Percentiles rank a stretch among this genome's conserved stretches.
phyloP scores from a whole-genome alignment of 352 stramenopile genomes.

The Globisporangium acanthophoron region DNA sequence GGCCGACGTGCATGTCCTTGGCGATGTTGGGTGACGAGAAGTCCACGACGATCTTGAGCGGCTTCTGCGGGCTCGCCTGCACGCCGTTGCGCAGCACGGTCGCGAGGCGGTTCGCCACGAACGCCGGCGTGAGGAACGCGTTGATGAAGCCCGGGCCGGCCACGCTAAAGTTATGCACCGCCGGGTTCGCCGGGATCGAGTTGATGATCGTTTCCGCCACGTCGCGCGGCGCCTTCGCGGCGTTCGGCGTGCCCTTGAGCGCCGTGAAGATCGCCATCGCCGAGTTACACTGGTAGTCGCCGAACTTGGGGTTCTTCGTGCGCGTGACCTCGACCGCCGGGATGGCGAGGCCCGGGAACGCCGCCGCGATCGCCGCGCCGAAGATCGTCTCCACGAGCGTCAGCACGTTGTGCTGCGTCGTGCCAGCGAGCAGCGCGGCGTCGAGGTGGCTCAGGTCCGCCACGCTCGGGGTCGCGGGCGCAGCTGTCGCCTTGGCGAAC shows the following conservation, averaged over 20 bases:
- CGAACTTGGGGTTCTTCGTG: constrained; percentile 84
- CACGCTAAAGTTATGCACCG: constrained; percentile 89
- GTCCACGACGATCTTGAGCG: constrained; percentile 70
- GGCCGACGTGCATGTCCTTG: constrained; percentile 88
- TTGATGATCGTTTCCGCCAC: constrained; percentile 90
- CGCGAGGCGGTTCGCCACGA: constrained; percentile 59
- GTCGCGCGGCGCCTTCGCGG: constrained; percentile 71
- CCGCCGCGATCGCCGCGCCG: constrained; percentile 55
- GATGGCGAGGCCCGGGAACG: constrained; percentile 53
- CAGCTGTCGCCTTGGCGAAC: constrained; percentile 42
- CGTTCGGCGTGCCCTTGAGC: constrained; percentile 88
- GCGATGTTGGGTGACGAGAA: constrained; percentile 87
- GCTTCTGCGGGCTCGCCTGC: constrained; percentile 75
- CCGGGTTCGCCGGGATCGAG: constrained; percentile 71
- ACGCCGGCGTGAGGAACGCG: constrained; percentile 88
- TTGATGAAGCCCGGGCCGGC: constrained; percentile 98
- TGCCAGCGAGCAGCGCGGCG: constrained; percentile 35
- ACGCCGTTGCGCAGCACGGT: constrained; percentile 75
- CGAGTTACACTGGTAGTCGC: constrained; percentile 98
- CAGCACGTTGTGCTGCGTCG: constrained; percentile 75
- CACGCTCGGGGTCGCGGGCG: constrained; percentile 10
- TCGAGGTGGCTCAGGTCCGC: constrained; percentile 32
- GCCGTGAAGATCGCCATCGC: constrained; percentile 96
- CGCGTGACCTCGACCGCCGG: constrained; percentile 61
- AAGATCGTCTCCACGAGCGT: constrained; percentile 76